phyloP scores from a whole-genome alignment of 768 basidiomycete genomes.

The Rhizopogon rudus region DNA sequence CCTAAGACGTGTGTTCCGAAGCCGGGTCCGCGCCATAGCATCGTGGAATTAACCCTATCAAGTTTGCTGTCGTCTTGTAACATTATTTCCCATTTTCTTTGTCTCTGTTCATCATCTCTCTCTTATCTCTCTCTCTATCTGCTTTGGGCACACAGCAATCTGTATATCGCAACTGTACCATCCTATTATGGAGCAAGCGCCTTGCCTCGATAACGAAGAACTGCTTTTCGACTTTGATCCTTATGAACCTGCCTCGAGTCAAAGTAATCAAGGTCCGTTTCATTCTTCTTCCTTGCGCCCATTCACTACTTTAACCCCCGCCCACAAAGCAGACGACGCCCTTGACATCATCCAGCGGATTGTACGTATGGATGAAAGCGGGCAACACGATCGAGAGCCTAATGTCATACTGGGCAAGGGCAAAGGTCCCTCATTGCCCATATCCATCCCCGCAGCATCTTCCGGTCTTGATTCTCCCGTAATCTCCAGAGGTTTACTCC shows the following conservation, averaged over 20 bases:
- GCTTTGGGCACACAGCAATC: conserved; percentile 4
- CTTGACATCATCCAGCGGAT: background rate
- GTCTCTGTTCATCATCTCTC: conserved; percentile 2
- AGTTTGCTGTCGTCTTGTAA: conserved; percentile 21
- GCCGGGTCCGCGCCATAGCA: background rate
- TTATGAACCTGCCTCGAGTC: conserved; percentile 27
- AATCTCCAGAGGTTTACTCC: conserved; percentile 8
- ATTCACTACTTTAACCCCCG: conserved; percentile 4
- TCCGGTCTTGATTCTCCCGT: conserved; percentile 8
- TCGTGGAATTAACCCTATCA: conserved; percentile 3
- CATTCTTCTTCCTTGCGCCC: conserved; percentile 6
- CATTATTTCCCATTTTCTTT: background rate
- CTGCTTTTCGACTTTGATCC: conserved; percentile 47
- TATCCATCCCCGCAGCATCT: conserved; percentile 44
- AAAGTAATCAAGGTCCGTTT: conserved; percentile 1
- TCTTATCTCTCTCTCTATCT: conserved; percentile 16
- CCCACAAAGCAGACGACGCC: background rate
- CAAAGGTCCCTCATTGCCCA: conserved; percentile 48
- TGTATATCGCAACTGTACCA: conserved; percentile 12
- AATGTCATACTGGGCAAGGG: conserved; percentile 43
- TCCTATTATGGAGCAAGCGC: conserved; percentile 31
- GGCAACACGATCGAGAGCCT: conserved; percentile 15
- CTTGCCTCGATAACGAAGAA: conserved; percentile 50
- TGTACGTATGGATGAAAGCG: background rate
- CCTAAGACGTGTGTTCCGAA: background rate